Percentiles rank a stretch among this genome's conserved stretches.
These are phyloP conservation scores for Wallemia ichthyophaga DNA, from an alignment of 1,284 basidiomycete species.

Conservation along the genomic window DNA sequence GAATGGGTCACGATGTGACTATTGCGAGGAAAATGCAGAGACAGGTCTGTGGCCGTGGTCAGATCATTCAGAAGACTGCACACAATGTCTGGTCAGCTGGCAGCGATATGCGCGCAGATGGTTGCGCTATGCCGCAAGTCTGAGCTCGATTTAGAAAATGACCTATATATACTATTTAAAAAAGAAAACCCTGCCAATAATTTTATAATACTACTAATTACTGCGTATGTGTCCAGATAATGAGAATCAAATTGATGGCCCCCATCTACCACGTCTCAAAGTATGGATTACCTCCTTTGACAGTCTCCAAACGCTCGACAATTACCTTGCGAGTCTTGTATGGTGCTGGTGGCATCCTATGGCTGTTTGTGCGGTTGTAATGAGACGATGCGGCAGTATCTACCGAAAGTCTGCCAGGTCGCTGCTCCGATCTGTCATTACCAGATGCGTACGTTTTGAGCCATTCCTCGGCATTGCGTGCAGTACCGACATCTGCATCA, in stretches of 20 bases:
- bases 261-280: background rate
- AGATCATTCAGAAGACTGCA: conserved; percentile 36
- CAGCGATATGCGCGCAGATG: conserved; percentile 45
- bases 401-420: background rate
- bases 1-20: conserved; percentile 61
- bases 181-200: too few species aligned
- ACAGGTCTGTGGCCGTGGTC: conserved; percentile 62
- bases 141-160: too few species aligned
- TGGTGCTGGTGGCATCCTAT: background rate
- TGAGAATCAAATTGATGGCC: background rate
- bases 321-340: background rate
- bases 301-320: background rate
- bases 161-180: background rate
- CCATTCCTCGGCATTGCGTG: background rate
- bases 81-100: conserved; percentile 56
- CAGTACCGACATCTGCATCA: background rate
- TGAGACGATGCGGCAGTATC: background rate
- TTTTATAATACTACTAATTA: background rate
- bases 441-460: background rate
- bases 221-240: background rate
- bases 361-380: background rate
- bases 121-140: conserved; percentile 10
- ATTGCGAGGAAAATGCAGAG: conserved; percentile 30
- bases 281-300: background rate
- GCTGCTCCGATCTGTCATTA: background rate